A percentile compares a stretch with the other conserved stretches of the same genome.
Evolutionary conservation across 306 rosid species (phyloP).

Genomic region (Inga leiocalycina): DNA sequence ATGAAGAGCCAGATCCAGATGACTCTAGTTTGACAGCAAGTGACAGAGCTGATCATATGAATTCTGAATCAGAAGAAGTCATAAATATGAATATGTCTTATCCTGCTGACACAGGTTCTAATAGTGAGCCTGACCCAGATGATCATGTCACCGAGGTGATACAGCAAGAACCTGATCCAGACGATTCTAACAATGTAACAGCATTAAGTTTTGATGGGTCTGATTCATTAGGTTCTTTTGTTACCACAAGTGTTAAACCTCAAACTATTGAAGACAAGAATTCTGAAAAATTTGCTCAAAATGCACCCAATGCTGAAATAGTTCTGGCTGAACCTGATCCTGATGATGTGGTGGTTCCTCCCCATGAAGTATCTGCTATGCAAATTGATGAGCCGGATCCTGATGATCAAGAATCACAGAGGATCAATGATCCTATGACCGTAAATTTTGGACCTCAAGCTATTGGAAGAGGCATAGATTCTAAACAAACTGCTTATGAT

Average conservation of each 20-base stretch:
- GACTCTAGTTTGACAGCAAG: slow-evolving; percentile 33
- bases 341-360: slow-evolving; percentile 43
- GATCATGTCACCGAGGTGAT: slow-evolving; percentile 40
- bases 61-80: slow-evolving; percentile 35
- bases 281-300: slow-evolving; percentile 36
- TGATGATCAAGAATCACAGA: slow-evolving; percentile 78
- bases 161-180: slow-evolving; percentile 65
- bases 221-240: slow-evolving; percentile 31
- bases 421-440: slow-evolving; percentile 67
- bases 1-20: slow-evolving; percentile 57
- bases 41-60: slow-evolving; percentile 38
- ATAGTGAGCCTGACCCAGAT: slow-evolving; percentile 64
- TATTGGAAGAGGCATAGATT: slow-evolving; percentile 29
- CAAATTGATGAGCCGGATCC: slow-evolving; percentile 78
- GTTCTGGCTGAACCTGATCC: slow-evolving; percentile 56
- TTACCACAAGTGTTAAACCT: slow-evolving; percentile 16
- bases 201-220: slow-evolving; percentile 29
- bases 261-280: slow-evolving; percentile 32
- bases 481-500: slow-evolving; percentile 36
- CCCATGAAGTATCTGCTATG: slow-evolving; percentile 46
- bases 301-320: slow-evolving; percentile 42
- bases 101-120: slow-evolving; percentile 31
- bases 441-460: slow-evolving; percentile 25
- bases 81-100: slow-evolving; percentile 30
- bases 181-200: slow-evolving; percentile 48